These are phyloP conservation scores for Gossypium raimondii DNA, from an alignment of 345 rosid genomes.

Conservation along the genomic window DNA sequence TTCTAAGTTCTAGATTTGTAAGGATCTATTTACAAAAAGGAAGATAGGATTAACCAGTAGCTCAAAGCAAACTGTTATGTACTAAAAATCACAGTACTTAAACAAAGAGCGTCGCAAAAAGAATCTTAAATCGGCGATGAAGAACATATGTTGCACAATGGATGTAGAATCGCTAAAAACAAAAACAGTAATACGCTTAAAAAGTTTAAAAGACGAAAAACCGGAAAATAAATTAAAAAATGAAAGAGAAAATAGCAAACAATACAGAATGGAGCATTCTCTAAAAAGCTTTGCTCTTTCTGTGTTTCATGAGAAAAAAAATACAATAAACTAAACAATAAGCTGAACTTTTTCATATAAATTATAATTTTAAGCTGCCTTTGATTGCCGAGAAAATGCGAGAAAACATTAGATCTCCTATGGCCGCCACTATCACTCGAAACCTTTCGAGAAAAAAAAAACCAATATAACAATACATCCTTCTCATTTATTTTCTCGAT, in stretches of 20 bases:
- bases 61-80: background rate
- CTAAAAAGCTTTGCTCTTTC: background rate
- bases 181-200: background rate
- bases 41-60: background rate
- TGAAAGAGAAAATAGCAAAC: background rate
- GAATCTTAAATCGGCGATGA: background rate
- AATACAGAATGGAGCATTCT: background rate
- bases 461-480: background rate
- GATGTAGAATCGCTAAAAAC: background rate
- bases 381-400: background rate
- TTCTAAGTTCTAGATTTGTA: background rate
- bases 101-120: background rate
- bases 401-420: slow-evolving; percentile 12
- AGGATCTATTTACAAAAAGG: background rate
- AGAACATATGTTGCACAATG: background rate
- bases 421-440: background rate
- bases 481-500: background rate
- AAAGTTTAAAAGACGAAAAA: background rate
- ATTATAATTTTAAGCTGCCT: background rate
- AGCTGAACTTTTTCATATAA: too few relatives aligned
- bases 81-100: background rate
- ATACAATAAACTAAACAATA: background rate
- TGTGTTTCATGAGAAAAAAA: background rate
- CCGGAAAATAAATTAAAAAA: background rate
- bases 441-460: background rate